Percentiles rank a stretch among this genome's conserved stretches.
Evolutionary conservation across 2,329 filamentous ascomycete genomes (phyloP).

Genomic region (Fusarium sp.): DNA sequence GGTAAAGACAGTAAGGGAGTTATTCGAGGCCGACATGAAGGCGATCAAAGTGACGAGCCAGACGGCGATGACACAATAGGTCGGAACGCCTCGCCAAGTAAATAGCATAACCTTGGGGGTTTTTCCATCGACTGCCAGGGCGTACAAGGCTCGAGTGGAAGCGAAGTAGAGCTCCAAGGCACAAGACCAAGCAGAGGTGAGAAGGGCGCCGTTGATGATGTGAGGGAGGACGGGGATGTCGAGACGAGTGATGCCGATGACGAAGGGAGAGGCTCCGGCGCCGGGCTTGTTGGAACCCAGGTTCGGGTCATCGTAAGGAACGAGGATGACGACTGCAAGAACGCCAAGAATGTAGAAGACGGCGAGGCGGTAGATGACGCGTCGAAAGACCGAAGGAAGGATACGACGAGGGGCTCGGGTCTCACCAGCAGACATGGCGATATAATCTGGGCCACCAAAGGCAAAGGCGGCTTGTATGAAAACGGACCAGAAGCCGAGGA

Average conservation of each 20-base stretch:
- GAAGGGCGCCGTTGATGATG: slow-evolving; percentile 69
- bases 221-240: slow-evolving; percentile 62
- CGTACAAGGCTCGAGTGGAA: slow-evolving; percentile 56
- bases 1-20: neutral
- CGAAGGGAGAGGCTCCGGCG: slow-evolving; percentile 69
- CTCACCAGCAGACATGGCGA: slow-evolving; percentile 66
- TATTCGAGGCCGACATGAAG: slow-evolving; percentile 59
- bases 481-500: slow-evolving; percentile 64
- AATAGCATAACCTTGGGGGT: slow-evolving; percentile 62
- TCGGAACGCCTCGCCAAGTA: slow-evolving; percentile 67
- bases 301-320: slow-evolving; percentile 59
- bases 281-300: slow-evolving; percentile 58
- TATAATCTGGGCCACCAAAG: slow-evolving; percentile 74
- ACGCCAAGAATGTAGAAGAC: slow-evolving; percentile 76
- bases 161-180: slow-evolving; percentile 59
- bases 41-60: slow-evolving; percentile 59
- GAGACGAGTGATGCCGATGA: slow-evolving; percentile 67
- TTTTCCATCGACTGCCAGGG: slow-evolving; percentile 58
- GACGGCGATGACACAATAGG: slow-evolving; percentile 63
- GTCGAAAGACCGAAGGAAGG: slow-evolving; percentile 76
- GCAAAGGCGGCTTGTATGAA: slow-evolving; percentile 76
- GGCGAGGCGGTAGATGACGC: slow-evolving; percentile 78
- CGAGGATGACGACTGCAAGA: slow-evolving; percentile 64
- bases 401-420: slow-evolving; percentile 71
- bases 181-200: slow-evolving; percentile 59